Percentiles rank a stretch among this genome's conserved stretches.
These are phyloP conservation scores for Pichia sp. DNA, from an alignment of 1,139 yeast species.

Conservation along the genomic window DNA sequence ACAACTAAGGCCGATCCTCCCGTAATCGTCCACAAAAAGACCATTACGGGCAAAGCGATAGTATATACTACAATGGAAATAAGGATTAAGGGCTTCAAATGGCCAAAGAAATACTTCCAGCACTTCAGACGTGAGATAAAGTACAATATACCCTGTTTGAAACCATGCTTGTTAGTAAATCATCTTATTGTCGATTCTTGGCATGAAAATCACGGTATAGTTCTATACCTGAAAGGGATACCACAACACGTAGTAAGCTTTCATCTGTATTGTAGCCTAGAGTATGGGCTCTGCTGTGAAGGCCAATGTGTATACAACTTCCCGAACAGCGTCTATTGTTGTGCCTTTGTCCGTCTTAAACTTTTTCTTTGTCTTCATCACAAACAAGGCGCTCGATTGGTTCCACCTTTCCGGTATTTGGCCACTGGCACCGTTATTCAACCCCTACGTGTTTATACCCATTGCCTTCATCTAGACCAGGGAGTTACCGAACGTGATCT, in stretches of 20 bases:
- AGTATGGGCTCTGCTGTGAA: neutral
- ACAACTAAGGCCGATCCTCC: slow-evolving; percentile 41
- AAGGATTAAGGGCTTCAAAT: slow-evolving; percentile 46
- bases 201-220: neutral
- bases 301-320: neutral
- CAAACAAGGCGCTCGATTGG: neutral
- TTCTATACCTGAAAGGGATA: slow-evolving; percentile 8
- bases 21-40: slow-evolving; percentile 51
- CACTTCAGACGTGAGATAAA: slow-evolving; percentile 24
- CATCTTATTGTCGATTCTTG: neutral
- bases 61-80: slow-evolving; percentile 43
- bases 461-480: neutral
- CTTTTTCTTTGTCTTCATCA: neutral
- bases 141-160: slow-evolving; percentile 25
- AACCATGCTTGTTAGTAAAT: neutral
- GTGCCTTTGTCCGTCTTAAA: neutral
- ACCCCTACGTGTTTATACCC: neutral
- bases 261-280: neutral
- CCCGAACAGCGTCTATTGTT: neutral
- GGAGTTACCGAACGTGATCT: neutral
- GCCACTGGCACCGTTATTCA: neutral
- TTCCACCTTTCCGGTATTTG: neutral
- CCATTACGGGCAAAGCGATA: slow-evolving; percentile 44
- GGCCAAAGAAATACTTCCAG: slow-evolving; percentile 25
- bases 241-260: neutral